Percentiles rank a stretch among this genome's conserved stretches.
These are phyloP conservation scores for Fusarium anguioides DNA, from an alignment of 2,329 filamentous ascomycete genomes.

Conservation along the genomic window DNA sequence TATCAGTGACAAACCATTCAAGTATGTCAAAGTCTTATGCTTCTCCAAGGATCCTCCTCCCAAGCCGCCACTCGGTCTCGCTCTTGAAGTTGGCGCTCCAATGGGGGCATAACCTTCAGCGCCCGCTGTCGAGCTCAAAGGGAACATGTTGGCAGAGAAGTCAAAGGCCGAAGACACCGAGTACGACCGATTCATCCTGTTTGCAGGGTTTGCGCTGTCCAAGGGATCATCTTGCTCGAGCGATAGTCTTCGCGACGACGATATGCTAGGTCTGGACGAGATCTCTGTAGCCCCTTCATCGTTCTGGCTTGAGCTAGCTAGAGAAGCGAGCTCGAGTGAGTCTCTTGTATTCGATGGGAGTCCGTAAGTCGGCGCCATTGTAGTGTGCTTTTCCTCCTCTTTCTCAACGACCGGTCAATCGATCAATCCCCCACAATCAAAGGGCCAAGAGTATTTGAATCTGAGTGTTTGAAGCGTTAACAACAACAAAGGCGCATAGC, in stretches of 20 bases:
- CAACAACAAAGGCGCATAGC: constrained; percentile 45
- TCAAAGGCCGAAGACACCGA: constrained; percentile 95
- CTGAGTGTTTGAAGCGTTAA: constrained; percentile 29
- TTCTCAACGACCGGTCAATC: constrained; percentile 12
- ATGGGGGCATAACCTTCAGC: constrained; percentile 84
- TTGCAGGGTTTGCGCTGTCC: constrained; percentile 64
- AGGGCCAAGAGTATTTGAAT: constrained; percentile 28
- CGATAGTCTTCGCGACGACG: constrained; percentile 91
- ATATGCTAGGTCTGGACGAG: constrained; percentile 85
- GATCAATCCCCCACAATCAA: not conserved
- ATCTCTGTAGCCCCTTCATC: constrained; percentile 70
- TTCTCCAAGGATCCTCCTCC: constrained; percentile 89
- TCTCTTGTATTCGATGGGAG: constrained; percentile 73
- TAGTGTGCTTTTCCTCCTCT: constrained; percentile 44
- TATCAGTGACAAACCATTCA: constrained; percentile 92
- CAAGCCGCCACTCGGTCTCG: constrained; percentile 60
- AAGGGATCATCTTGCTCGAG: constrained; percentile 85
- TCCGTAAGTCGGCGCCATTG: constrained; percentile 55
- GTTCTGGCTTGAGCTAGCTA: constrained; percentile 80
- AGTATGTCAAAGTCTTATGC: constrained; percentile 93
- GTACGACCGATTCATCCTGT: constrained; percentile 72
- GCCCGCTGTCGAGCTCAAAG: constrained; percentile 82
- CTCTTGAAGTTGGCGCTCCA: constrained; percentile 75
- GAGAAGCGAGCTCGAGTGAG: constrained; percentile 94
- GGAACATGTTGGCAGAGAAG: constrained; percentile 92